phyloP scores from a whole-genome alignment of 176 grass and related monocot species.

The Oryza longistaminata region DNA sequence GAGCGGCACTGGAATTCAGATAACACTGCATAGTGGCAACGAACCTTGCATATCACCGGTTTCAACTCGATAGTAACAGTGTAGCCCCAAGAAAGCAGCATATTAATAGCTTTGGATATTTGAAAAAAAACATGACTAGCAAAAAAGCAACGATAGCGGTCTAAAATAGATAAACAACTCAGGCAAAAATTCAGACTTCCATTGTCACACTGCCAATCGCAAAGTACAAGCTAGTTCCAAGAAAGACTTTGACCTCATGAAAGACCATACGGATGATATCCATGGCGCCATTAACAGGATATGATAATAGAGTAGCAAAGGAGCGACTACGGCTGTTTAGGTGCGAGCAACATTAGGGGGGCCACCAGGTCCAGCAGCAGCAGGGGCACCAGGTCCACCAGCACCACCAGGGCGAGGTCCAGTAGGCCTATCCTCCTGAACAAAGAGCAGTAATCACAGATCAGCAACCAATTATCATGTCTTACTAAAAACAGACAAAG shows the following conservation, averaged over 20 bases:
- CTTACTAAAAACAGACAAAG: not conserved
- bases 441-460: not conserved
- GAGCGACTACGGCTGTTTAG: not conserved
- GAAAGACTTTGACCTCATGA: not conserved
- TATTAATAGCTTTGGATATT: not conserved
- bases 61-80: not conserved
- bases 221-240: not conserved
- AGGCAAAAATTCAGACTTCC: not conserved
- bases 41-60: not conserved
- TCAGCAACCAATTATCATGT: not conserved
- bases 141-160: not conserved
- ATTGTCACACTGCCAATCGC: not conserved
- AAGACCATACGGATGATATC: not conserved
- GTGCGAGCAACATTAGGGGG: slow-evolving; percentile 43
- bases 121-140: not conserved
- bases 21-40: too few species aligned
- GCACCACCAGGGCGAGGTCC: slow-evolving; percentile 35
- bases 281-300: not conserved
- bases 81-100: not conserved
- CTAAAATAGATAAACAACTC: not conserved
- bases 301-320: not conserved
- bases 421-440: slow-evolving; percentile 42
- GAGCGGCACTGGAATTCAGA: too few species aligned
- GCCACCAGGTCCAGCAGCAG: not conserved
- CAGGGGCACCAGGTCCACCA: slow-evolving; percentile 36